Conservation (phyloP, 2,329 filamentous ascomycete species). For the Clarireedia sp. region DNA sequence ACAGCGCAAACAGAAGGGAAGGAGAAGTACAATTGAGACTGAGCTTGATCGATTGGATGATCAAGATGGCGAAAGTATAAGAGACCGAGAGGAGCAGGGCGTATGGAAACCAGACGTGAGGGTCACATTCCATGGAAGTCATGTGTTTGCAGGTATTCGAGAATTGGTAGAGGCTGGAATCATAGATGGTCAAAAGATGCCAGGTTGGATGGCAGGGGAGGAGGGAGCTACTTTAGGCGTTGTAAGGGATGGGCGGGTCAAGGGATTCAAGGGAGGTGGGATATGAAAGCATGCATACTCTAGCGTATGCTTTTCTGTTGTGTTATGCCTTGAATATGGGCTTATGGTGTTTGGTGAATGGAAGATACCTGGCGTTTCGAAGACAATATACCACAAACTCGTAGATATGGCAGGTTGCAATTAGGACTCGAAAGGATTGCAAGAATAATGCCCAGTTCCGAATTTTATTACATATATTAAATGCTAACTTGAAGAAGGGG, state of each 20-base stretch:
- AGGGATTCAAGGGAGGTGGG: slow-evolving; percentile 48
- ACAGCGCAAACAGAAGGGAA: slow-evolving; percentile 24
- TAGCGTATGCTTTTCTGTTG: background rate
- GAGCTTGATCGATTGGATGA: slow-evolving; percentile 23
- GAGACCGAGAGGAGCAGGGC: background rate
- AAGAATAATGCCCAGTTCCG: too few relatives aligned
- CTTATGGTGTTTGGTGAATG: background rate
- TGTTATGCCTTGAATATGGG: too few relatives aligned
- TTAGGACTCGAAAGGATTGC: too few relatives aligned
- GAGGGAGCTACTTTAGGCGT: slow-evolving; percentile 68
- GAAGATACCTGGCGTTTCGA: background rate
- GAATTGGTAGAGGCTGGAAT: slow-evolving; percentile 70
- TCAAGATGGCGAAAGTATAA: slow-evolving; percentile 24
- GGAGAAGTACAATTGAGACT: slow-evolving; percentile 22
- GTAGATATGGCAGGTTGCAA: too few relatives aligned
- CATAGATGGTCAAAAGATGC: slow-evolving; percentile 70
- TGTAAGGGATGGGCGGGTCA: slow-evolving; percentile 59
- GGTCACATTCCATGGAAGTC: slow-evolving; percentile 64
- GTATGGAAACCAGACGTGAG: slow-evolving; percentile 51
- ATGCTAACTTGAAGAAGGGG: too few relatives aligned
- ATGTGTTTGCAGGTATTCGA: slow-evolving; percentile 74
- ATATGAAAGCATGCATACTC: background rate
- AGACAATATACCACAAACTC: background rate
- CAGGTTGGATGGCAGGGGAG: slow-evolving; percentile 86
- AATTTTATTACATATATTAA: too few relatives aligned